Evolutionary conservation across 2,329 filamentous ascomycete species (phyloP), one percentile per base, ranked within the genome.

Genomic region (Fusarium cyanostomum): DNA sequence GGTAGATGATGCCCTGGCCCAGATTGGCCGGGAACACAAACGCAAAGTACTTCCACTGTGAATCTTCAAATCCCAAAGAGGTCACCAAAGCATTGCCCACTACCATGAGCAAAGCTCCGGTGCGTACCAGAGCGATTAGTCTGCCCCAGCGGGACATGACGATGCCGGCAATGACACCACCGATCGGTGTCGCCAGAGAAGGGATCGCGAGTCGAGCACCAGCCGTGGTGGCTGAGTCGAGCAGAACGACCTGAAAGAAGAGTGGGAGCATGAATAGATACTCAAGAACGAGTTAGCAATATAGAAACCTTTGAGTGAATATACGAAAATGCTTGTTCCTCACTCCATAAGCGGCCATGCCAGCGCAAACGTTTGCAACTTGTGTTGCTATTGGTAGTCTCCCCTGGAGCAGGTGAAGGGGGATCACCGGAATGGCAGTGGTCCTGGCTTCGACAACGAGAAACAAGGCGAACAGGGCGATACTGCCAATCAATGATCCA

Each of bases 221-320:
- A 1, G 89, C 89, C 12, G 81, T 80, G 0, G 88, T 87, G 0
- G 89, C 84, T 0, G 85, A 85, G 57, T 90, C 87, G 3, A 86
- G 75, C 3, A 89, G 80, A 7, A 90, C 86, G 0, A 86, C 86
- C 66, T 90, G 88, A 71, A 90, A 92, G 76, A 89, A 91, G 6
- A 92, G 77, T 0, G 89, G 89, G 1, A 89, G 81, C 69, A 89
- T 89, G 76, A 92, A 91, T 13, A 91, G 78, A 63, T 90, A 85
- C 81, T 84, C 38, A 2, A 38, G 11, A 30, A 11, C 73, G 0
- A 27, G 46, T 72, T 12, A 73, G 64, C 13, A 10, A 12, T 8
- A 21, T 21, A 21, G 21, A 21, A 21, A 21, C 21, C 21, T 21
- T 6, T 21, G 21, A 21, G 27, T 4, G 7, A 8, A 13, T 3